Percentiles rank a stretch among this genome's conserved stretches.
Evolutionary conservation across 805 yeast genomes (phyloP).

Genomic region (Saturnispora sanitii): DNA sequence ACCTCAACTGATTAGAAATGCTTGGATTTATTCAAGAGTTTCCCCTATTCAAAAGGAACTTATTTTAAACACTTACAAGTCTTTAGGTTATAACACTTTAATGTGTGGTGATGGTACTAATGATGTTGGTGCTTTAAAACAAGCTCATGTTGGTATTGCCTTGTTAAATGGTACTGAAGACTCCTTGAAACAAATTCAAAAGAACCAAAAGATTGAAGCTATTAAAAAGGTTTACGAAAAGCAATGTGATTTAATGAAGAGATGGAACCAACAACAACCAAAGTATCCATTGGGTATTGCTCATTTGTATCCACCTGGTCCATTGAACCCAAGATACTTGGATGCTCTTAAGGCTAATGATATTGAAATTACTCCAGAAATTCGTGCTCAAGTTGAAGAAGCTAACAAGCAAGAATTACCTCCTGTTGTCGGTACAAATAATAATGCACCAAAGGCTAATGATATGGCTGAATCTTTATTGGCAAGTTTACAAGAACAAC

Average conservation of each 20-base stretch:
- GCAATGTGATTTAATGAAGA: slow-evolving; percentile 66
- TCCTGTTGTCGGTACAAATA: slow-evolving; percentile 26
- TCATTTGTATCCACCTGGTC: slow-evolving; percentile 94
- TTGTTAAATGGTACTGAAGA: slow-evolving; percentile 93
- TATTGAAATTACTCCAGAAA: slow-evolving; percentile 65
- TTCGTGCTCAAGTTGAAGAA: slow-evolving; percentile 47
- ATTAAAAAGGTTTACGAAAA: slow-evolving; percentile 65
- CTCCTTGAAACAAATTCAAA: slow-evolving; percentile 80
- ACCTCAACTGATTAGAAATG: slow-evolving; percentile 64
- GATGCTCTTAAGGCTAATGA: slow-evolving; percentile 82
- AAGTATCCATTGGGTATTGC: slow-evolving; percentile 84
- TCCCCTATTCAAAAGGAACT: slow-evolving; percentile 95
- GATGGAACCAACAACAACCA: slow-evolving; percentile 79
- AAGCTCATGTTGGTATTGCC: slow-evolving; percentile 98
- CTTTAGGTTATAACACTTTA: slow-evolving; percentile 81
- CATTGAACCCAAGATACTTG: slow-evolving; percentile 77
- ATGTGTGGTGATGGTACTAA: slow-evolving; percentile 99
- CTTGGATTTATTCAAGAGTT: slow-evolving; percentile 97
- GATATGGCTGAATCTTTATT: slow-evolving; percentile 55
- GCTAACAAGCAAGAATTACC: slow-evolving; percentile 29
- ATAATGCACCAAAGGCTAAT: slow-evolving; percentile 22
- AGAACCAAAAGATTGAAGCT: slow-evolving; percentile 59
- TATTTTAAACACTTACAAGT: slow-evolving; percentile 71
- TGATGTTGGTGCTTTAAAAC: slow-evolving; percentile 98
- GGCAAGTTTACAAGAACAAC: slow-evolving; percentile 41